Evolutionary conservation across 306 rosid species (phyloP), one percentile per base, ranked within the genome.

Genomic region (Mucuna pruriens): DNA sequence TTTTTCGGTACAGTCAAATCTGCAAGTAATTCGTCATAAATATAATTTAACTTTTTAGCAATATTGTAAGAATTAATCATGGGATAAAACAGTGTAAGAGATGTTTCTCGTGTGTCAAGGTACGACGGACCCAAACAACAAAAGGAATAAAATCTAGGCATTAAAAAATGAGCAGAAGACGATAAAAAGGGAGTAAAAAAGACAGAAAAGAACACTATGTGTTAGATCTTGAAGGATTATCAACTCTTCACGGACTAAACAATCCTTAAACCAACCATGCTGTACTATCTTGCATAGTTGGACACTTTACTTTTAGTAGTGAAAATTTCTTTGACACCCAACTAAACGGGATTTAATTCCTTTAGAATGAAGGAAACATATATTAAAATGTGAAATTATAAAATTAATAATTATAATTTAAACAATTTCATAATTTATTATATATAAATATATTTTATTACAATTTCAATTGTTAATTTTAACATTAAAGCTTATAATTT

Each of bases 211-310:
- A 51, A 77, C 78, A 40, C 25, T 26, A n/a, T 4, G 29, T 39
- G 71, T 71, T 77, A 52, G 71, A 77, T 77, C 61, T 19, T 42
- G 71, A 78, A 78, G 61, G 63, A 63, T 71, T 20, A 77, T 78
- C 38, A 83, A 68, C 60, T 80, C 82, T 76, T 72, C 83, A 80
- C 89, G 88, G 91, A 66, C 80, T 22, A 49, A 25, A 69, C 82
- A 80, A 48, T 83, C 69, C 73, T 75, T 38, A 20, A 64, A 36
- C 49, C 49, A 64, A 34, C 8, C 17, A 65, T 36, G 70, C 44
- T 31, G n/a, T 1, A 62, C 22, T 62, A 31, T 29, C 68, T 29
- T 61, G 33, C 38, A 60, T 10, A 61, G 36, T 58, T 23, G 8
- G 9, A 58, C 38, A 58, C 34, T 49, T 6, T 9, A 25, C 26